A percentile compares a stretch with the other conserved stretches of the same genome.
Evolutionary conservation across 352 stramenopile species (phyloP).

Genomic region (Albugo candida): DNA sequence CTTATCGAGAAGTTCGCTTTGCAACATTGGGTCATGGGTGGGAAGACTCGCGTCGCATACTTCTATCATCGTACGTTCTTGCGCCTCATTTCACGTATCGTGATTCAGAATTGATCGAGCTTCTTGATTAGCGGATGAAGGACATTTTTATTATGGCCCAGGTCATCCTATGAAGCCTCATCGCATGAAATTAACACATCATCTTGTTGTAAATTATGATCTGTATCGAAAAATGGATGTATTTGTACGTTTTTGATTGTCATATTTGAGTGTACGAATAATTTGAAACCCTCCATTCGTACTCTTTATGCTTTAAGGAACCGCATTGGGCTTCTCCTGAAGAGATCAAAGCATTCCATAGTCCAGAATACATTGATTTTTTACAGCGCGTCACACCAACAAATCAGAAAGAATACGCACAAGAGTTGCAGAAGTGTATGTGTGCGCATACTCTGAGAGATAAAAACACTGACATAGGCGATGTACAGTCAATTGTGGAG

Average conservation of each 20-base stretch:
- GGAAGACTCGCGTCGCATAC: conserved; percentile 31
- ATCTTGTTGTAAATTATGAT: conserved; percentile 96
- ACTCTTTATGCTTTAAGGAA: conserved; percentile 18
- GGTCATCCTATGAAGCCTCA: conserved; percentile 96
- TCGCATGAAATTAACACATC: conserved; percentile 94
- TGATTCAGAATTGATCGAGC: background rate
- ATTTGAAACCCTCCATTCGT: background rate
- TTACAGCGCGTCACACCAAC: conserved; percentile 88
- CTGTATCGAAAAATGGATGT: conserved; percentile 99
- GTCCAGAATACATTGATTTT: conserved; percentile 97
- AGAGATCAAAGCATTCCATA: conserved; percentile 95
- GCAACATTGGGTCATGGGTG: background rate
- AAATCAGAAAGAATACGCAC: conserved; percentile 75
- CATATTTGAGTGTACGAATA: background rate
- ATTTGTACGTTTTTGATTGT: conserved; percentile 51
- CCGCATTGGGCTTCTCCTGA: conserved; percentile 62
- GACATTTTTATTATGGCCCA: conserved; percentile 93
- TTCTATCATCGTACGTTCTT: conserved; percentile 64
- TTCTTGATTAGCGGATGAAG: conserved; percentile 70
- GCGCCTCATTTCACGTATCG: background rate
- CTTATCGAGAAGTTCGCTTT: background rate
- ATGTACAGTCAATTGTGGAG: conserved; percentile 85
- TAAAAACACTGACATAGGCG: background rate
- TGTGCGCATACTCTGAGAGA: background rate
- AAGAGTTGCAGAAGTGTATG: conserved; percentile 61